Evolutionary conservation across 2,329 filamentous ascomycete genomes (phyloP), one percentile per base, ranked within the genome.

Genomic region (Neonectria sp.): DNA sequence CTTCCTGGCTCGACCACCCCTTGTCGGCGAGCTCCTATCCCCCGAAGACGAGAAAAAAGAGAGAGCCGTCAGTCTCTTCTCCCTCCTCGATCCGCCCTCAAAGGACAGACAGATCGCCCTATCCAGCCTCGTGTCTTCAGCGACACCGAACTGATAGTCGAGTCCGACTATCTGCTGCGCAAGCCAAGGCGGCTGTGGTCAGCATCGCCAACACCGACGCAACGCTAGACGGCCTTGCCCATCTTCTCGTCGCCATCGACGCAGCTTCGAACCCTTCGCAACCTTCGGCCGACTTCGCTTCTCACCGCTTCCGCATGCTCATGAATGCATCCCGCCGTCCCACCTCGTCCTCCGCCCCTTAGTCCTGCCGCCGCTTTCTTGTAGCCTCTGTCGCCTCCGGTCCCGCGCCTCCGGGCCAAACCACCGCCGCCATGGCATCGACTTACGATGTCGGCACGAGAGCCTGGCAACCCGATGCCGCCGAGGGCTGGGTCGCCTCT

Each of bases 401-500:
- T 74, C 67, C 72, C 67, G 69, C 69, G 71, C 73, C 72, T 67
- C 71, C 72, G 61, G 73, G 74, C 71, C 60, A 69, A 68, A 75
- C 59, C 48, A 15, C 63, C 66, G 74, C 75, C 81, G 81, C 80
- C 83, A 97, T 97, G 95, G 94, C 94, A 86, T 93, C 97, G 84
- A 94, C 90, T 81, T 98, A 97, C 86, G 95, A 98, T 88, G 90
- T 98, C 79, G 96, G 95, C 80, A 98, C 95, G 78, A 91, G 94
- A 89, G 96, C 95, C 80, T 99, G 96, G 96, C 96, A 98, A 89
- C 95, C 96, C 77, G 96, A 99, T 86, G 86, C 90, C 81, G 93
- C 93, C 69, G 95, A 99, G 84, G 96, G 96, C 84, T 99, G 96
- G 95, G 91, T 99, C 82, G 93, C 95, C 80, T 98, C 96, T 53